These are phyloP conservation scores for Podospora comata DNA, from an alignment of 495 filamentous ascomycete species.

Conservation along the genomic window DNA sequence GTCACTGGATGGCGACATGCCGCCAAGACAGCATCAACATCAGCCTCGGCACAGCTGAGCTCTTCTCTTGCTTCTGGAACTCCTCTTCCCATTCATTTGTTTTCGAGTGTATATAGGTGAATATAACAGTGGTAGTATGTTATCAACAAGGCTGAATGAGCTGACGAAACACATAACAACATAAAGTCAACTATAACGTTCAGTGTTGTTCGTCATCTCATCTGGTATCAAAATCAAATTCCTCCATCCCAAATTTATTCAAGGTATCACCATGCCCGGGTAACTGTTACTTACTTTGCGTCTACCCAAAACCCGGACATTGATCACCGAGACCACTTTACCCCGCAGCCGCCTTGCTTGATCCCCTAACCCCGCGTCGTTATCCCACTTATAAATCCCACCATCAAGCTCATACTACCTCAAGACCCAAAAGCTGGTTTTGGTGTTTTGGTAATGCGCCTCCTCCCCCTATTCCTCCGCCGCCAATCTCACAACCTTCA, in stretches of 20 bases:
- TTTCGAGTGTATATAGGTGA: neutral
- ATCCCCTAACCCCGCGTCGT: neutral
- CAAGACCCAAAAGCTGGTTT: neutral
- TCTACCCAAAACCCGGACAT: neutral
- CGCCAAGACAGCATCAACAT: slow-evolving; percentile 5
- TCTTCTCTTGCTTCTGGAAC: neutral
- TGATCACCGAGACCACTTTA: neutral
- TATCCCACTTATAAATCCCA: neutral
- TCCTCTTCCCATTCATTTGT: neutral
- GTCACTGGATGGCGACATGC: slow-evolving; percentile 3
- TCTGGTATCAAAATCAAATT: neutral
- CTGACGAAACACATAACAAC: neutral
- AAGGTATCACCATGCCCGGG: neutral
- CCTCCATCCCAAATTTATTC: neutral
- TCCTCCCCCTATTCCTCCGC: neutral
- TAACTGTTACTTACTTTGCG: neutral
- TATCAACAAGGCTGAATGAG: neutral
- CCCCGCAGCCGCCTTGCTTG: neutral
- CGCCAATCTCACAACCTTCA: neutral
- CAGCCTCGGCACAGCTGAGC: slow-evolving; percentile 18
- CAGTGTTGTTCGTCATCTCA: neutral
- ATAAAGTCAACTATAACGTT: neutral
- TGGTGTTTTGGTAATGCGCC: neutral
- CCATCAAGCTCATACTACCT: neutral
- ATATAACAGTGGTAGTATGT: neutral